Evolutionary conservation across 148 eudicot species (phyloP), one percentile per base, ranked within the genome.

Genomic region (Camellia granthamiana): DNA sequence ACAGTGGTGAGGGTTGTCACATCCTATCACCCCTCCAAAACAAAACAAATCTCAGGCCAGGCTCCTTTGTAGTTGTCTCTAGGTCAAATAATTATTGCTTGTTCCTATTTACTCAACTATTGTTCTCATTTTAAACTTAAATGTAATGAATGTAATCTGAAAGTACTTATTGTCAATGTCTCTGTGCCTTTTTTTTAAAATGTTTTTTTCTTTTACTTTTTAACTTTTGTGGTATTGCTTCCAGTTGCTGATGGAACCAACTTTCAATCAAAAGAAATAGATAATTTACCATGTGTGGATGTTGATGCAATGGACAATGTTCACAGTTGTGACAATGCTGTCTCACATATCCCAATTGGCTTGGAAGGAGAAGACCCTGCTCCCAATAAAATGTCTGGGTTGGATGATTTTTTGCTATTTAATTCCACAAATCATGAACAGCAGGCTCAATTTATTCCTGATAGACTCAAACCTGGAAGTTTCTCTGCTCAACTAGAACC

Each of bases 341-440:
- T 62, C 65, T 84, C 83, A 62, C 61, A 6, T 85, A 46, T 68
- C 69, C 81, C 85, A 76, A 5, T 80, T 23, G 68, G 78, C 49
- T 2, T 41, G 23, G 70, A 82, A 44, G 55, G 82, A 44, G 85
- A 77, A 44, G 80, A 79, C 30, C 62, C 47, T 72, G 81, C 41
- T 74, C 76, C 78, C 75, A 75, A 61, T 54, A 66, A 60, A 59
- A 62, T 76, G 55, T 81, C 72, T 62, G 84, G 64, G 49, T 72
- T 77, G 11, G 60, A 62, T 85, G 79, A 51, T 77, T 77, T 75
- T 47, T 55, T 79, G 60, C 84, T 78, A 19, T 14, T 19, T 16
- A 21, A 63, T 76, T 76, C 78, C 41, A 65, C 54, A 42, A 62
- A 38, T 23, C 51, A 56, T 23, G 85, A 87, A 43, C 79, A 70